Conservation (phyloP, 73 alveolate species). For the Urostyla sp. region DNA sequence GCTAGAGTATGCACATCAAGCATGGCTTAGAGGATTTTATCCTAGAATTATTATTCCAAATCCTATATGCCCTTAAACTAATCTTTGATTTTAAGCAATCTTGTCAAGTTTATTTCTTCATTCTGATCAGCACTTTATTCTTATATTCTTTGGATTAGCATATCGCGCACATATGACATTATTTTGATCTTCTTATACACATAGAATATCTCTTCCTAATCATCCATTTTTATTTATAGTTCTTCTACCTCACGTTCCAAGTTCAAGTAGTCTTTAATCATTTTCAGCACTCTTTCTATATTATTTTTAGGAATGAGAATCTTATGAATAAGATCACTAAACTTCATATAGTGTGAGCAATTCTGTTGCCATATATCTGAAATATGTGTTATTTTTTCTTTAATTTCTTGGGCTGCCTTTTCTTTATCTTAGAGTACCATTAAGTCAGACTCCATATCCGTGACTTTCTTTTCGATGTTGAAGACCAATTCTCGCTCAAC, state of each 20-base stretch:
- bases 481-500: conserved; percentile 44
- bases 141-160: conserved; percentile 24
- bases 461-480: conserved; percentile 43
- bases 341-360: conserved; percentile 23
- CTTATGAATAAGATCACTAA: conserved; percentile 3
- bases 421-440: conserved; percentile 23
- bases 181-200: conserved; percentile 52
- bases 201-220: conserved; percentile 22
- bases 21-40: neutral
- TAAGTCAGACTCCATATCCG: conserved; percentile 7
- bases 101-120: neutral
- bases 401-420: conserved; percentile 29
- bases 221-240: conserved; percentile 17
- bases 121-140: neutral
- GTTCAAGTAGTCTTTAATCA: conserved; percentile 36
- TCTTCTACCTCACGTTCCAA: conserved; percentile 43
- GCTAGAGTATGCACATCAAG: conserved; percentile 42
- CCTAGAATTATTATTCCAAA: conserved; percentile 33
- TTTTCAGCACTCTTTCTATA: conserved; percentile 39
- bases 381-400: conserved; percentile 7
- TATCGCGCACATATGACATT: conserved; percentile 34
- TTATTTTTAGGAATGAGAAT: conserved; percentile 31
- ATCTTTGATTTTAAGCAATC: conserved; percentile 30
- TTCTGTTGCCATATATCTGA: conserved; percentile 27
- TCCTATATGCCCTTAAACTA: conserved; percentile 46